phyloP scores from a whole-genome alignment of 2,329 filamentous ascomycete species.

The Colletotrichum nymphaeae region DNA sequence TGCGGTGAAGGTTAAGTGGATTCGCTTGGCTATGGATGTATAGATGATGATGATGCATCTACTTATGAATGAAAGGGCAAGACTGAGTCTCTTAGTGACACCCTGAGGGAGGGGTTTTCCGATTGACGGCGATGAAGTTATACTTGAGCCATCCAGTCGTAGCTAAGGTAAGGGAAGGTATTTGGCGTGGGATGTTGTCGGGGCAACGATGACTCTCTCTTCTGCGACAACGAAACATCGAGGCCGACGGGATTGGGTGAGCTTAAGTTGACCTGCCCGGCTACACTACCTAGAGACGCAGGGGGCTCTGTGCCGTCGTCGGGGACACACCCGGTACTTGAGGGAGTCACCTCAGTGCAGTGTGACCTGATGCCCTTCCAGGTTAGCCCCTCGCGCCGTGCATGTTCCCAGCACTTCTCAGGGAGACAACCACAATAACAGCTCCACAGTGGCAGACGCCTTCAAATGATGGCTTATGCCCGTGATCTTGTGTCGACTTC shows the following conservation, averaged over 20 bases:
- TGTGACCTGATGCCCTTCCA: not conserved
- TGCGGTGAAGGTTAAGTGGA: conserved; percentile 1
- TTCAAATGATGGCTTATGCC: not conserved
- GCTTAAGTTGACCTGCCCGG: not conserved
- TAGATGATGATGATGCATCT: conserved; percentile 15
- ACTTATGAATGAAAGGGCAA: not conserved
- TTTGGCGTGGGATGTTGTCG: conserved; percentile 32
- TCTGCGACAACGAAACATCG: conserved; percentile 8
- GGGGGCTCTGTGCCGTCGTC: not conserved
- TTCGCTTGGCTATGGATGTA: conserved; percentile 19
- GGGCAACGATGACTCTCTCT: conserved; percentile 28
- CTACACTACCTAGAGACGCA: not conserved
- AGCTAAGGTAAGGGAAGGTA: conserved; percentile 1
- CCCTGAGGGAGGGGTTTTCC: not conserved
- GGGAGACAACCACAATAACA: not conserved
- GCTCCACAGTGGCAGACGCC: not conserved
- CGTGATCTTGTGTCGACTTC: not conserved
- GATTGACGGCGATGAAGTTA: conserved; percentile 24
- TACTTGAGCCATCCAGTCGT: conserved; percentile 20
- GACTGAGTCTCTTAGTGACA: not conserved
- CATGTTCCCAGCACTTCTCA: no score
- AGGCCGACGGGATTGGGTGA: not conserved
- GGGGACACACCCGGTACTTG: not conserved
- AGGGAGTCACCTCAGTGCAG: not conserved
- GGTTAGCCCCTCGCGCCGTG: not conserved